A percentile compares a stretch with the other conserved stretches of the same genome.
These are phyloP conservation scores for Colletotrichum tamarilloi DNA, from an alignment of 2,329 filamentous ascomycete genomes.

Conservation along the genomic window DNA sequence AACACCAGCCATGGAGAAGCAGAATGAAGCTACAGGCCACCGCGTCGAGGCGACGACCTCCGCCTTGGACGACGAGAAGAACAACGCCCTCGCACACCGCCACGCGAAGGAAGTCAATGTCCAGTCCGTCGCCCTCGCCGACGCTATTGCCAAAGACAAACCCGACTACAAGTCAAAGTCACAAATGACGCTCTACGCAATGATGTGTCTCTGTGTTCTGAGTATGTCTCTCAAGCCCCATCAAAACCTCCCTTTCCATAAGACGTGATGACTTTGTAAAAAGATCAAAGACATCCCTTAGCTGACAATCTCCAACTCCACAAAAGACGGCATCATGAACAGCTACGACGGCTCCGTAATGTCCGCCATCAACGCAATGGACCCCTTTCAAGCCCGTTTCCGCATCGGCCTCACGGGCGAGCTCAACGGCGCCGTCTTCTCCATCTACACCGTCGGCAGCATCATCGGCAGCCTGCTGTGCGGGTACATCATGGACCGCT, in stretches of 20 bases:
- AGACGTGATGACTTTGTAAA: no score
- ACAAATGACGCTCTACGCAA: slow-evolving; percentile 35
- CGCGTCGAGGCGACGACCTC: slow-evolving; percentile 32
- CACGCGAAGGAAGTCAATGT: slow-evolving; percentile 32
- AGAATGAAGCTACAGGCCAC: not conserved
- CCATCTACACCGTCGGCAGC: slow-evolving; percentile 37
- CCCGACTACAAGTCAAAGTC: slow-evolving; percentile 31
- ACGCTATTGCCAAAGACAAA: slow-evolving; percentile 37
- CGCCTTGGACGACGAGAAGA: slow-evolving; percentile 20
- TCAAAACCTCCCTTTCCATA: no score
- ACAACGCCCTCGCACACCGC: slow-evolving; percentile 11
- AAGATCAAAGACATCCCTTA: no score
- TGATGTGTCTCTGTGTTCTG: slow-evolving; percentile 38
- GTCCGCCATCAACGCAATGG: slow-evolving; percentile 37
- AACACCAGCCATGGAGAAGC: slow-evolving; percentile 9
- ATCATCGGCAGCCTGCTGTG: slow-evolving; percentile 33
- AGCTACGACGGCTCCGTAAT: slow-evolving; percentile 36
- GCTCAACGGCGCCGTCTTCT: slow-evolving; percentile 33
- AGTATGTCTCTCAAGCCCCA: not conserved
- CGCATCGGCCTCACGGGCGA: slow-evolving; percentile 33
- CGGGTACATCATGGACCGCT: slow-evolving; percentile 38
- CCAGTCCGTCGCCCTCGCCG: slow-evolving; percentile 37
- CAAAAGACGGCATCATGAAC: slow-evolving; percentile 31
- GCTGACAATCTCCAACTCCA: not conserved
- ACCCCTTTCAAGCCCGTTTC: slow-evolving; percentile 36